phyloP scores from a whole-genome alignment of 768 basidiomycete species.

The Suillus ampliporus region DNA sequence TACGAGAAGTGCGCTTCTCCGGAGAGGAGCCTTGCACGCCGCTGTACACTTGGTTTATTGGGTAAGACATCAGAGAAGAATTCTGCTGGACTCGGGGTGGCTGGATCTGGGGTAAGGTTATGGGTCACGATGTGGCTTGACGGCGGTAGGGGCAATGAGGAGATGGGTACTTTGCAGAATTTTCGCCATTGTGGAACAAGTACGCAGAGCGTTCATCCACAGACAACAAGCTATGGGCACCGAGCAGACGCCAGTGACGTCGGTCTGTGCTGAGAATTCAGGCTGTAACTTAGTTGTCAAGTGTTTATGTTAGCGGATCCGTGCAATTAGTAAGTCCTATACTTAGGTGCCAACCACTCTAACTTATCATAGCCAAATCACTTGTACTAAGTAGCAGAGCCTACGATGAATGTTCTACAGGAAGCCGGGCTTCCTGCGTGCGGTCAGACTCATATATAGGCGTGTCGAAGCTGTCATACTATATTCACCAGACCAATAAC shows the following conservation, averaged over 20 bases:
- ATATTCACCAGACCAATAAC: too few species aligned
- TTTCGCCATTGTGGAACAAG: slow-evolving; percentile 26
- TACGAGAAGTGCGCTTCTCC: slow-evolving; percentile 74
- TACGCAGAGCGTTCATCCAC: slow-evolving; percentile 25
- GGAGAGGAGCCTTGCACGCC: slow-evolving; percentile 67
- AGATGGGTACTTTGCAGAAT: slow-evolving; percentile 42
- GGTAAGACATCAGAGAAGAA: slow-evolving; percentile 58
- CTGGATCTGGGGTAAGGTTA: slow-evolving; percentile 65
- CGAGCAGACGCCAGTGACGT: not conserved
- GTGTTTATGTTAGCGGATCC: not conserved
- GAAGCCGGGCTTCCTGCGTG: too few species aligned
- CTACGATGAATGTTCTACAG: too few species aligned
- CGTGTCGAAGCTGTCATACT: too few species aligned
- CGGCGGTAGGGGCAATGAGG: slow-evolving; percentile 54
- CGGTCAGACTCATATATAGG: too few species aligned
- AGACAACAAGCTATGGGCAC: not conserved
- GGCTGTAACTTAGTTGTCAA: not conserved
- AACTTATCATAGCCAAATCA: not conserved
- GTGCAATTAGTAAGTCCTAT: not conserved
- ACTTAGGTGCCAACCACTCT: too few species aligned
- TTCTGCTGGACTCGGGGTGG: slow-evolving; percentile 53
- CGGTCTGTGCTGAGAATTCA: not conserved
- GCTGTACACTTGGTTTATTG: slow-evolving; percentile 65
- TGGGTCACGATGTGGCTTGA: slow-evolving; percentile 45
- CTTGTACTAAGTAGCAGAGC: too few species aligned